These are phyloP conservation scores for Pulveroboletus sp. DNA, from an alignment of 768 basidiomycete genomes.

Conservation along the genomic window DNA sequence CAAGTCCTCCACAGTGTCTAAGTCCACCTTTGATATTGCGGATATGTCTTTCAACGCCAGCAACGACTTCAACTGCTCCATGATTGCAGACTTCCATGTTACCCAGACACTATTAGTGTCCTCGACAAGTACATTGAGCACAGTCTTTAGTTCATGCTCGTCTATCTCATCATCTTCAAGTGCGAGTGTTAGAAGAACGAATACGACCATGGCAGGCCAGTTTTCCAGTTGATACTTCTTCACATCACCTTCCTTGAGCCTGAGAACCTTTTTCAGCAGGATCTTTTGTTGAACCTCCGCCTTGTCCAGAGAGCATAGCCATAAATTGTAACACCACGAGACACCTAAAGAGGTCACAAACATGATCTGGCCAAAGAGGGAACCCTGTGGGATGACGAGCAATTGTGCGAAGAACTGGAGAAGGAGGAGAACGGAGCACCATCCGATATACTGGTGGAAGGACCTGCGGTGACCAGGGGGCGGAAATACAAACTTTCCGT, in stretches of 20 bases:
- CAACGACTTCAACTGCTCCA: not conserved
- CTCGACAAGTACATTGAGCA: conserved; percentile 2
- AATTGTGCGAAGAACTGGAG: conserved; percentile 28
- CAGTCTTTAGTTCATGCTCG: not conserved
- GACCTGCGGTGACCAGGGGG: not conserved
- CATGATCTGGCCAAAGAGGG: conserved; percentile 13
- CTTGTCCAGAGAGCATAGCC: conserved; percentile 31
- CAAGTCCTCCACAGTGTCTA: not conserved
- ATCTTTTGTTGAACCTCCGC: conserved; percentile 9
- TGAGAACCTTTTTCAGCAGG: not conserved
- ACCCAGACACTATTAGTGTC: conserved; percentile 2
- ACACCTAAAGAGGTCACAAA: conserved; percentile 17
- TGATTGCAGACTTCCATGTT: not conserved
- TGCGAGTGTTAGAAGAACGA: conserved; percentile 7
- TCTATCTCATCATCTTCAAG: conserved; percentile 3
- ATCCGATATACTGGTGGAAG: conserved; percentile 14
- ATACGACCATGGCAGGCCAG: conserved; percentile 11
- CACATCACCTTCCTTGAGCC: not conserved
- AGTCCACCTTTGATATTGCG: not conserved
- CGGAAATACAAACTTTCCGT: conserved; percentile 5
- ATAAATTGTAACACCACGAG: conserved; percentile 31
- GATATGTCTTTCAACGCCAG: not conserved
- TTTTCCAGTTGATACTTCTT: not conserved
- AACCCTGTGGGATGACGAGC: conserved; percentile 12
- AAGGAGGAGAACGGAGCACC: conserved; percentile 25